Conservation (phyloP, 1,284 basidiomycete species). For the Ustilago bromivora region DNA sequence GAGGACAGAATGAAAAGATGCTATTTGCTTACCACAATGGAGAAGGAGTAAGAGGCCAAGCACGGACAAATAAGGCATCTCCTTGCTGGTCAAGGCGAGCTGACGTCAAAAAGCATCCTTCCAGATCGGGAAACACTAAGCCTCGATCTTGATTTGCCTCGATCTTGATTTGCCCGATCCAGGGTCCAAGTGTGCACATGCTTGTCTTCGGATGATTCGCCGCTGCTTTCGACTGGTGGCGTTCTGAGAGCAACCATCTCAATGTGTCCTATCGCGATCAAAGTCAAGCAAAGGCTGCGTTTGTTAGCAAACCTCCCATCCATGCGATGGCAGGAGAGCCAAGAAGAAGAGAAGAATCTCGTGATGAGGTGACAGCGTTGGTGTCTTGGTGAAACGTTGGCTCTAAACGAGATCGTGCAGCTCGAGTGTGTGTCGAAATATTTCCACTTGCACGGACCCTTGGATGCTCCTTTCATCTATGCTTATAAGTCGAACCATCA, state of each 20-base stretch:
- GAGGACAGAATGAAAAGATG: background rate
- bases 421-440: background rate
- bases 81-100: background rate
- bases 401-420: conserved; percentile 4
- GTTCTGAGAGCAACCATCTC: background rate
- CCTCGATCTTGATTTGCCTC: background rate
- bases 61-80: background rate
- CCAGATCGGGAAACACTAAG: background rate
- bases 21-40: background rate
- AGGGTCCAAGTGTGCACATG: conserved; percentile 1
- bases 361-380: conserved; percentile 6
- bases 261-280: background rate
- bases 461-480: background rate
- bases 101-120: conserved; percentile 5
- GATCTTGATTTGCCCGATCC: background rate
- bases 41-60: background rate
- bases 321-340: background rate
- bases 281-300: background rate
- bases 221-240: background rate
- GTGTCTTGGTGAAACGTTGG: conserved; percentile 1
- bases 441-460: conserved; percentile 19
- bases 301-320: background rate
- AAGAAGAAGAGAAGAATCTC: background rate
- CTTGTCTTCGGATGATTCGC: background rate
- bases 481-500: background rate